Conservation (phyloP, 352 stramenopile genomes). For the Globisporangium echinulatum region DNA sequence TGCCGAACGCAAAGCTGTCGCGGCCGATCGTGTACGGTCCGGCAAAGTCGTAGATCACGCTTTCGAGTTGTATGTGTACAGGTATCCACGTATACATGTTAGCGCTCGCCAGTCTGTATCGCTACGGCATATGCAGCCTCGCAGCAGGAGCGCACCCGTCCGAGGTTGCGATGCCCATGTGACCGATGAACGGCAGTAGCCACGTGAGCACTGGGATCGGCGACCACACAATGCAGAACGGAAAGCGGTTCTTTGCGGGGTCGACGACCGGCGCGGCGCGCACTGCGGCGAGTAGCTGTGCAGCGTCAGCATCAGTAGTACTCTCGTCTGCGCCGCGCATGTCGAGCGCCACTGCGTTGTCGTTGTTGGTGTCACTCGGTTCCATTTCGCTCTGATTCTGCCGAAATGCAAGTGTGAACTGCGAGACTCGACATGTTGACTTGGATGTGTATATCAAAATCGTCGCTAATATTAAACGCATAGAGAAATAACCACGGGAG, state of each 20-base stretch:
- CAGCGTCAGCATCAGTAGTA: not conserved
- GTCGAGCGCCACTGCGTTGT: slow-evolving; percentile 4
- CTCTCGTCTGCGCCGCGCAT: slow-evolving; percentile 6
- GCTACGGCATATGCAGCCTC: not conserved
- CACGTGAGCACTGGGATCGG: slow-evolving; percentile 88
- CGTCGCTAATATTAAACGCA: too few relatives aligned
- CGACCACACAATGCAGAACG: slow-evolving; percentile 92
- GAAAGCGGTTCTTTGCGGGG: slow-evolving; percentile 50
- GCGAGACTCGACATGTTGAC: too few relatives aligned
- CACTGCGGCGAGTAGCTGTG: not conserved
- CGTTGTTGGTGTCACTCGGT: not conserved
- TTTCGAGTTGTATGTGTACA: slow-evolving; percentile 12
- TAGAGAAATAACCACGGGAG: too few relatives aligned
- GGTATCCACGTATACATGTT: slow-evolving; percentile 1
- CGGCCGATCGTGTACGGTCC: slow-evolving; percentile 91
- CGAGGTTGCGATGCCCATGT: slow-evolving; percentile 90
- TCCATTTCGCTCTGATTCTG: too few relatives aligned
- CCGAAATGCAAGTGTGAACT: too few relatives aligned
- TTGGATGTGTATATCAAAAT: too few relatives aligned
- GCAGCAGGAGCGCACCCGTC: slow-evolving; percentile 33
- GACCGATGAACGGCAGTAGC: slow-evolving; percentile 95
- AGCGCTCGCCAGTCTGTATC: slow-evolving; percentile 1
- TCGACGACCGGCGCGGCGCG: slow-evolving; percentile 14
- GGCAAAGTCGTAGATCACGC: slow-evolving; percentile 95
- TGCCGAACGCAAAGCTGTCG: slow-evolving; percentile 86